These are phyloP conservation scores for Penicillium sp. DNA, from an alignment of 2,329 filamentous ascomycete species.

Conservation along the genomic window DNA sequence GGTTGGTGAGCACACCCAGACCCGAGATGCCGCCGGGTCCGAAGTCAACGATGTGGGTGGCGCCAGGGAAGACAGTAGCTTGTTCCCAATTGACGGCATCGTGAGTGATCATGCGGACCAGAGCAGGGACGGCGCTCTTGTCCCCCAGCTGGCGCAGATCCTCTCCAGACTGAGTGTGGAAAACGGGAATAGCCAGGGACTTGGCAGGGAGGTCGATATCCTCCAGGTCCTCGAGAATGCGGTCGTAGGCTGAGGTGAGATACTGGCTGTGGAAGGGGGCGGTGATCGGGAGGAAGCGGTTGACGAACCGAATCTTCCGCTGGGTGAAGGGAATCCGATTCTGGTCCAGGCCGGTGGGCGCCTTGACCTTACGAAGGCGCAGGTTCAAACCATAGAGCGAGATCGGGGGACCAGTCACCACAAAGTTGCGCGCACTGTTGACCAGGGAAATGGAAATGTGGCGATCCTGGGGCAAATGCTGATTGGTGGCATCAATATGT, in stretches of 20 bases:
- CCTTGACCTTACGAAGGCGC: slow-evolving; percentile 93
- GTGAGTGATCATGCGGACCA: slow-evolving; percentile 89
- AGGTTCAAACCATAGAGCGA: slow-evolving; percentile 95
- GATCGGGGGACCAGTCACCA: slow-evolving; percentile 91
- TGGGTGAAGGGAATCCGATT: slow-evolving; percentile 90
- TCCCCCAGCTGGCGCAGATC: slow-evolving; percentile 68
- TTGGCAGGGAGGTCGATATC: slow-evolving; percentile 70
- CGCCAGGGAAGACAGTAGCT: slow-evolving; percentile 82
- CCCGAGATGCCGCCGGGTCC: slow-evolving; percentile 96
- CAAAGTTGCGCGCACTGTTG: slow-evolving; percentile 95
- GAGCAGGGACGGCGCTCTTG: slow-evolving; percentile 76
- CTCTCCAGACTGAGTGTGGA: slow-evolving; percentile 80
- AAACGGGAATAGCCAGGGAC: slow-evolving; percentile 77
- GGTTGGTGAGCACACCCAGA: slow-evolving; percentile 90
- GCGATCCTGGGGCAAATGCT: slow-evolving; percentile 85
- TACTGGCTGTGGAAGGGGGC: slow-evolving; percentile 98
- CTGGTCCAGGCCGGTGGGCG: slow-evolving; percentile 93
- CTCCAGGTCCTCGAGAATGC: slow-evolving; percentile 83
- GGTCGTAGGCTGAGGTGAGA: slow-evolving; percentile 71
- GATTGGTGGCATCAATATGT: slow-evolving; percentile 94
- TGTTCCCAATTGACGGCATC: slow-evolving; percentile 95
- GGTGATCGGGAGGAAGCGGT: slow-evolving; percentile 95
- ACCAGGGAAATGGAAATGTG: slow-evolving; percentile 94
- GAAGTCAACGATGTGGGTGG: slow-evolving; percentile 94
- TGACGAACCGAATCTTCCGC: slow-evolving; percentile 92